Evolutionary conservation across 116 monocot genomes (phyloP).

Genomic region (Zostera marina): DNA sequence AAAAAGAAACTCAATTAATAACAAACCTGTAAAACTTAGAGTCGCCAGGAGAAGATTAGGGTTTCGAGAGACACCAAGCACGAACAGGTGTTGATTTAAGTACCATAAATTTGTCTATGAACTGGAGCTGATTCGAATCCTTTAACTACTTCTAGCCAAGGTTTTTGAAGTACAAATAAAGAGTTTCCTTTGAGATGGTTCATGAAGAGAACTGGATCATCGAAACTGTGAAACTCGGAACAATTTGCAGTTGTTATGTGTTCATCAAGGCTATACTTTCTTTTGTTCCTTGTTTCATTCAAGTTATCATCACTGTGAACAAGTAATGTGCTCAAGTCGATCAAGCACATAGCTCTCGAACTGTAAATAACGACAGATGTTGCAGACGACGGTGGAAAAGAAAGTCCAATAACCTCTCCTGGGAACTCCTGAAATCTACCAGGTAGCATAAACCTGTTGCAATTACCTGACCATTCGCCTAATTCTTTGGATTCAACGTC

Average conservation of each 20-base stretch:
- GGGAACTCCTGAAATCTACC: conserved; percentile 93
- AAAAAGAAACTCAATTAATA: too few species aligned
- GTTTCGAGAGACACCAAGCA: too few species aligned
- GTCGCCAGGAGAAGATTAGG: too few species aligned
- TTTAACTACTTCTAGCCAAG: conserved; percentile 56
- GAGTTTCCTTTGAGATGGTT: conserved; percentile 59
- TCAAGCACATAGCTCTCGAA: conserved; percentile 88
- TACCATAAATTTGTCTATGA: conserved; percentile 93
- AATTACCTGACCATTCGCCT: conserved; percentile 69
- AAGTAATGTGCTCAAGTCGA: conserved; percentile 71
- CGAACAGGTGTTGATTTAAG: conserved; percentile 10
- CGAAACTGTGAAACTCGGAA: conserved; percentile 59
- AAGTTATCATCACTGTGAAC: conserved; percentile 20
- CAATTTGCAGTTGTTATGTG: conserved; percentile 21
- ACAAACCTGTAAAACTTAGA: too few species aligned
- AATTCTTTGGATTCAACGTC: conserved; percentile 88
- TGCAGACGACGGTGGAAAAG: conserved; percentile 60
- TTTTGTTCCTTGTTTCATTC: conserved; percentile 29
- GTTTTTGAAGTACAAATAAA: conserved; percentile 62
- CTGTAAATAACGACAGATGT: conserved; percentile 77
- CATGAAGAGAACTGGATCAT: conserved; percentile 62
- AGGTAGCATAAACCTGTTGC: conserved; percentile 37
- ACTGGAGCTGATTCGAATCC: conserved; percentile 65
- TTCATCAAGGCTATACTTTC: conserved; percentile 15
- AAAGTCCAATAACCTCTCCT: conserved; percentile 79